Evolutionary conservation across 306 rosid species (phyloP).

Genomic region (Glycine tomentella): DNA sequence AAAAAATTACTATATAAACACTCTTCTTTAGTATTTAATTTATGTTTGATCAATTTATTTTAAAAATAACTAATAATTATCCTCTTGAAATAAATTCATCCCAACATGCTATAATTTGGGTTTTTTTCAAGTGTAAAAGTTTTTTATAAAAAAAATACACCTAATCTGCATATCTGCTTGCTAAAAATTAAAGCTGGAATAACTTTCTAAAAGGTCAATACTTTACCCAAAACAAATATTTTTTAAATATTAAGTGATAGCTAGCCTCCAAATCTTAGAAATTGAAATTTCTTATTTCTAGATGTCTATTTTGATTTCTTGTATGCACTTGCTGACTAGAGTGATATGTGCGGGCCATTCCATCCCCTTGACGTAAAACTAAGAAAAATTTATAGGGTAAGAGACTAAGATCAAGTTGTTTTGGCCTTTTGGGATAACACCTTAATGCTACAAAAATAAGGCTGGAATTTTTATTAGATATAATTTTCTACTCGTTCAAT

Average conservation of each 20-base stretch:
- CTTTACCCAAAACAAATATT: not conserved
- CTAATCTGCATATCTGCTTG: not conserved
- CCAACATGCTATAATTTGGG: not conserved
- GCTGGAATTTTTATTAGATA: too few relatives aligned
- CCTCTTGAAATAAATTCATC: not conserved
- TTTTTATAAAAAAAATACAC: not conserved
- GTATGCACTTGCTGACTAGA: not conserved
- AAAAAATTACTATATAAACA: not conserved
- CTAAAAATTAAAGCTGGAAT: too few relatives aligned
- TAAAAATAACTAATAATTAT: not conserved
- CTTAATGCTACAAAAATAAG: not conserved
- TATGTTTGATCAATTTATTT: not conserved
- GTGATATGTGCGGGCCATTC: constrained; percentile 5
- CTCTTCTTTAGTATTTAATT: too few relatives aligned
- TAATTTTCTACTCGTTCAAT: too few relatives aligned
- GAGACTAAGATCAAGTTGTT: not conserved
- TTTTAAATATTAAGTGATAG: not conserved
- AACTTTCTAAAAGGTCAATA: not conserved
- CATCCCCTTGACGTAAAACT: constrained; percentile 1
- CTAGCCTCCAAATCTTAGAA: too few relatives aligned
- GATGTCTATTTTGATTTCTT: constrained; percentile 25
- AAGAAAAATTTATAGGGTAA: not conserved
- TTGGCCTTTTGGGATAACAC: constrained; percentile 37
- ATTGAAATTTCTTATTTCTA: constrained; percentile 26
- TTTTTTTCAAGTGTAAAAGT: not conserved